Evolutionary conservation across 164 flowering plant species (phyloP).

Genomic region (grape (Vitis vinifera)): ASM3070453v1 NC_081808.1:3969501-3970000

Average conservation of each 20-base stretch:
- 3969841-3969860: conserved; percentile 40
- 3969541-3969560: background rate
- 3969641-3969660: no score
- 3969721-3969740: background rate
- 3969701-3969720: no score
- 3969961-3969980: background rate
- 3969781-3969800: conserved; percentile 43
- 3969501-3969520: background rate
- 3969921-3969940: no score
- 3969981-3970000: no score
- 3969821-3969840: conserved; percentile 66
- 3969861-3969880: conserved; percentile 74
- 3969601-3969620: no score
- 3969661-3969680: no score
- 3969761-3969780: conserved; percentile 69
- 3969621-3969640: no score
- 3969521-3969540: background rate
- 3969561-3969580: background rate
- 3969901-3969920: background rate
- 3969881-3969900: conserved; percentile 23
- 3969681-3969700: no score
- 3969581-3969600: background rate
- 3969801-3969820: conserved; percentile 82
- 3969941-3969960: background rate
- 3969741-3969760: background rate